Evolutionary conservation across 73 alveolate genomes (phyloP).

Genomic region (Paramecium octaurelia): DNA sequence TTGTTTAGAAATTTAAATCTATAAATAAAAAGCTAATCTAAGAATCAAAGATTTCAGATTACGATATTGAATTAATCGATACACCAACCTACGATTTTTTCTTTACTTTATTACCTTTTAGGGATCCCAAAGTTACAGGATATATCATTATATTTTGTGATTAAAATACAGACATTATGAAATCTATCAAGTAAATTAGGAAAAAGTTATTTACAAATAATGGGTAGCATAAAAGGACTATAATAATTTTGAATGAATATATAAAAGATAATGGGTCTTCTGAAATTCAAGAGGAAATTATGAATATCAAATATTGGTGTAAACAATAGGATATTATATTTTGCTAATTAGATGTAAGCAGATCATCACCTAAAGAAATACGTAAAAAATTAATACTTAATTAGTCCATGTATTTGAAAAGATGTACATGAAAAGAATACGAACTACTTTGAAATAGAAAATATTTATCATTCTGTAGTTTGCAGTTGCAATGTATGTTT

Average conservation of each 20-base stretch:
- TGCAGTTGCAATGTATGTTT: background rate
- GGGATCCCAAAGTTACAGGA: background rate
- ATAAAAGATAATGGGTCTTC: background rate
- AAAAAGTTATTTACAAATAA: background rate
- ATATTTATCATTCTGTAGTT: background rate
- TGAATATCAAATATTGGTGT: background rate
- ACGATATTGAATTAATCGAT: background rate
- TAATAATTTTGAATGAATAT: background rate
- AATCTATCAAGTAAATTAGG: background rate
- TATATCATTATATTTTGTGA: constrained; percentile 8
- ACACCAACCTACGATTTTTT: constrained; percentile 30
- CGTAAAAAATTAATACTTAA: background rate
- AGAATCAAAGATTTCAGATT: background rate
- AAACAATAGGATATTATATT: background rate
- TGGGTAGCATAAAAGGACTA: background rate
- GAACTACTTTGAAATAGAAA: background rate
- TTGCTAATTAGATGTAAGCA: background rate
- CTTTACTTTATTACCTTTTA: background rate
- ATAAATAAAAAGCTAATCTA: background rate
- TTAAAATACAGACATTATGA: background rate
- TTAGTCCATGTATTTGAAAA: background rate
- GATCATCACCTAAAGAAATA: background rate
- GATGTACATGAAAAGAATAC: background rate
- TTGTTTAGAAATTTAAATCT: background rate
- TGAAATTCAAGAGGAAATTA: background rate